Conservation (phyloP, 345 rosid species). For the Clarkia xantiana region DNA sequence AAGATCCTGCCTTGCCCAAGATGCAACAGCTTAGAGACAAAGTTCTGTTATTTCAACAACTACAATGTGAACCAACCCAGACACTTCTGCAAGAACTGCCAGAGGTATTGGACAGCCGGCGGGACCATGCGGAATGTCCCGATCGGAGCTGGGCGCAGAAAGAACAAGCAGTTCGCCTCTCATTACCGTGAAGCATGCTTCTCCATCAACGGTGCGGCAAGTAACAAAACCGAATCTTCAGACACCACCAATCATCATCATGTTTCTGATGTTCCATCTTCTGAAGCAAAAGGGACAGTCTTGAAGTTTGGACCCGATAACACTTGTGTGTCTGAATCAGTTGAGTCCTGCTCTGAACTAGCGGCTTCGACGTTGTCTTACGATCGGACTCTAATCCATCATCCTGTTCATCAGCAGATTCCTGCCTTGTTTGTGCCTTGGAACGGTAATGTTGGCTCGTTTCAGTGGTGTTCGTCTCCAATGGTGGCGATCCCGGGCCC, state of each 20-base stretch:
- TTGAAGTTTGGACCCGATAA: slow-evolving; percentile 49
- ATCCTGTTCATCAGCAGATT: slow-evolving; percentile 18
- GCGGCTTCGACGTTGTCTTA: slow-evolving; percentile 14
- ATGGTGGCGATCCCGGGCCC: slow-evolving; percentile 26
- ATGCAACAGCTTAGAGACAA: slow-evolving; percentile 65
- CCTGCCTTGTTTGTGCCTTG: slow-evolving; percentile 39
- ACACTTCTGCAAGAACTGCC: slow-evolving; percentile 76
- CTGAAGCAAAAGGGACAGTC: slow-evolving; percentile 30
- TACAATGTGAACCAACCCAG: slow-evolving; percentile 75
- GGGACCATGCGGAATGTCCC: slow-evolving; percentile 76
- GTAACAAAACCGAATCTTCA: slow-evolving; percentile 23
- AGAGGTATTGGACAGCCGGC: slow-evolving; percentile 83
- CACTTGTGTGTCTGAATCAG: slow-evolving; percentile 39
- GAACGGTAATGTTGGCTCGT: slow-evolving; percentile 13
- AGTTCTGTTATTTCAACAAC: slow-evolving; percentile 71
- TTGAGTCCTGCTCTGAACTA: slow-evolving; percentile 21
- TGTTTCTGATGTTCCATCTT: slow-evolving; percentile 17
- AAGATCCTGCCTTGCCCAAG: slow-evolving; percentile 62
- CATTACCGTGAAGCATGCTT: slow-evolving; percentile 40
- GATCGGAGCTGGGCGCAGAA: slow-evolving; percentile 66
- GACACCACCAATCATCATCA: slow-evolving; percentile 24
- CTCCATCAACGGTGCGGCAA: slow-evolving; percentile 33
- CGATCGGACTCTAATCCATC: slow-evolving; percentile 11
- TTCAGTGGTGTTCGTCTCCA: slow-evolving; percentile 42
- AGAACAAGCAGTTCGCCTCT: slow-evolving; percentile 54